A percentile compares a stretch with the other conserved stretches of the same genome.
These are phyloP conservation scores for Chimonanthus salicifolius DNA, from an alignment of 164 flowering plant genomes.

Conservation along the genomic window DNA sequence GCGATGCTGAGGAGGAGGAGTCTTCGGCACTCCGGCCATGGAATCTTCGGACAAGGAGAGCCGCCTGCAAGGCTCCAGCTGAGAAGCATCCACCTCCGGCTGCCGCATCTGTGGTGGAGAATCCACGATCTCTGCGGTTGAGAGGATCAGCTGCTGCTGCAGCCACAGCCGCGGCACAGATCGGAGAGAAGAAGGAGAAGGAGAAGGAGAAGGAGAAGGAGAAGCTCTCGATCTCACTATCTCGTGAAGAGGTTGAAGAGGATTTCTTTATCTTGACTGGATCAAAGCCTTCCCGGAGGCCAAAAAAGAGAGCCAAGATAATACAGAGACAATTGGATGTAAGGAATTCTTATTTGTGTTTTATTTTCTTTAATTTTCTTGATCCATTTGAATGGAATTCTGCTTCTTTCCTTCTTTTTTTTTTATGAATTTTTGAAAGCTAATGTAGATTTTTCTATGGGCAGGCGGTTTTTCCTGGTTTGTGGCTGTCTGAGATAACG, in stretches of 20 bases:
- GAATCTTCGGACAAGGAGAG: constrained; percentile 77
- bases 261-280: constrained; percentile 56
- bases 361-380: background rate
- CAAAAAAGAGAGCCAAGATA: constrained; percentile 52
- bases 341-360: constrained; percentile 16
- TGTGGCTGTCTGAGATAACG: constrained; percentile 7
- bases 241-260: constrained; percentile 61
- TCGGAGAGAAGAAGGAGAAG: constrained; percentile 16
- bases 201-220: constrained; percentile 33
- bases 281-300: constrained; percentile 56
- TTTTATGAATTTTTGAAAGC: background rate
- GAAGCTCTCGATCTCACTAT: constrained; percentile 44
- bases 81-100: constrained; percentile 7
- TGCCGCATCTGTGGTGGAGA: constrained; percentile 29
- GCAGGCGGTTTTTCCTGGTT: constrained; percentile 41
- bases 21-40: constrained; percentile 40
- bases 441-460: constrained; percentile 7
- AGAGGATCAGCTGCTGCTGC: constrained; percentile 5
- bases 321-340: constrained; percentile 66
- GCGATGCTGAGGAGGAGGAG: constrained; percentile 5
- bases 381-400: background rate
- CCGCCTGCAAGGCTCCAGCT: constrained; percentile 38
- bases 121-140: constrained; percentile 21
- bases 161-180: constrained; percentile 1
- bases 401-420: background rate